Percentiles rank a stretch among this genome's conserved stretches.
Conservation (phyloP, 257 asterid species). For the Nicotiana tabacum region DNA sequence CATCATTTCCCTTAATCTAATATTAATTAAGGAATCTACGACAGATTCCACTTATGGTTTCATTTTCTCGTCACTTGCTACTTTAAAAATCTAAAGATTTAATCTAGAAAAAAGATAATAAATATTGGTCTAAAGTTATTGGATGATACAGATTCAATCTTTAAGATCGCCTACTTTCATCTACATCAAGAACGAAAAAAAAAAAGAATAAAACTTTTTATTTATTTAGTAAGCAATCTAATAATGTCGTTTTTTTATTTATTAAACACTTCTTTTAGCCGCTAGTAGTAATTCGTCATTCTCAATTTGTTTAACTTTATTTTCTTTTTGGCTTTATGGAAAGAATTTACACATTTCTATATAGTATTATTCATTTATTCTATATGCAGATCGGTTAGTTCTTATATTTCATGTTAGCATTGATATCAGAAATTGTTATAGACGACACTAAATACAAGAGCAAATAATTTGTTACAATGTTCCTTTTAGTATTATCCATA, state of each 20-base stretch:
- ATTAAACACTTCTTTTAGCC: not conserved
- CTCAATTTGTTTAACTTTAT: not conserved
- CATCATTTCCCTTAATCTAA: constrained; percentile 20
- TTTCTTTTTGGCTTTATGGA: too few species aligned
- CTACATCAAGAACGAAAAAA: not conserved
- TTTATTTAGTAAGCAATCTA: not conserved
- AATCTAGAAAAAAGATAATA: constrained; percentile 10
- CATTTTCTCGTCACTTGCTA: constrained; percentile 31
- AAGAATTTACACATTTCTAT: too few species aligned
- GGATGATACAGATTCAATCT: not conserved
- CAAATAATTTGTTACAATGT: not conserved
- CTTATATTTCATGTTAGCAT: too few species aligned
- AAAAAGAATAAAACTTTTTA: not conserved
- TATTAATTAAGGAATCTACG: constrained; percentile 10
- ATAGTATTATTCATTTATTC: too few species aligned
- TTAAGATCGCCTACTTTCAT: not conserved
- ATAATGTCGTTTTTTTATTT: not conserved
- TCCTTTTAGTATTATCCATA: not conserved
- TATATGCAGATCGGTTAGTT: too few species aligned
- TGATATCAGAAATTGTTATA: too few species aligned
- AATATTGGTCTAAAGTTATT: not conserved
- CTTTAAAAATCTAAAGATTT: constrained; percentile 9
- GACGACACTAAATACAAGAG: not conserved
- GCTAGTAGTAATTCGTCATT: too few species aligned
- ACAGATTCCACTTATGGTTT: constrained; percentile 19